Base-by-base conservation (phyloP, 73 alveolate species). In the Effrenium voratum region DNA sequence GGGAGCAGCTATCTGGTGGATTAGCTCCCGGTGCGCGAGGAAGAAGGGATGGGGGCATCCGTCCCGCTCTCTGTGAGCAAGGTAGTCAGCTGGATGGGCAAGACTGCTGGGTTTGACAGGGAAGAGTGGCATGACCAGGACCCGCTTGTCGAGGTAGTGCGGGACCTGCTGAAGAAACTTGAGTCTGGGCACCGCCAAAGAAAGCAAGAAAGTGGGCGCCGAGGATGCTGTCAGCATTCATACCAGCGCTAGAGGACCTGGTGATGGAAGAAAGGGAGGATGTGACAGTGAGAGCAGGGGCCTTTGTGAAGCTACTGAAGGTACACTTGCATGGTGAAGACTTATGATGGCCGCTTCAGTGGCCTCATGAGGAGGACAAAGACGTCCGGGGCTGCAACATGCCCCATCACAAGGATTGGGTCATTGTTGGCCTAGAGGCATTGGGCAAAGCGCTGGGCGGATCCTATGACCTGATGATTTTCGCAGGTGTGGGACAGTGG, bases 331-430 rank as follows among this genome's bases (percentile, higher is more conserved):
- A 36, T 36, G 47, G 49, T 70, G 32, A 32, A n/a, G 82, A n/a
- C 44, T 47, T 70, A 70, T n/a, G 82, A 70, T 3, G 47, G 82
- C 82, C 13, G 36, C 49, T 24, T 70, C 41, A 5, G n/a, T 70
- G 82, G 75, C 75, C 75, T 60, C 75, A 6, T 60, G n/a, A 36
- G 47, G 49, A 70, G 82, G 82, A n/a, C 82, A 2, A 70, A 70
- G 82, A 70, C 82, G 24, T n/a, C 82, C 5, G 82, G 82, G 34
- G 75, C 38, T 3, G 75, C 40, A 19, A 60, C 16, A 38, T 3
- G 75, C n/a, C n/a, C n/a, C n/a, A n/a, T n/a, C n/a, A n/a, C n/a
- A n/a, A n/a, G n/a, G n/a, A n/a, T n/a, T n/a, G n/a, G 49, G 16
- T 70, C 49, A 19, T 15, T 24, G 47, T 70, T 47, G 30, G 49